Base-by-base conservation (phyloP, 2,329 filamentous ascomycete genomes). In the Phoma sp. region DNA sequence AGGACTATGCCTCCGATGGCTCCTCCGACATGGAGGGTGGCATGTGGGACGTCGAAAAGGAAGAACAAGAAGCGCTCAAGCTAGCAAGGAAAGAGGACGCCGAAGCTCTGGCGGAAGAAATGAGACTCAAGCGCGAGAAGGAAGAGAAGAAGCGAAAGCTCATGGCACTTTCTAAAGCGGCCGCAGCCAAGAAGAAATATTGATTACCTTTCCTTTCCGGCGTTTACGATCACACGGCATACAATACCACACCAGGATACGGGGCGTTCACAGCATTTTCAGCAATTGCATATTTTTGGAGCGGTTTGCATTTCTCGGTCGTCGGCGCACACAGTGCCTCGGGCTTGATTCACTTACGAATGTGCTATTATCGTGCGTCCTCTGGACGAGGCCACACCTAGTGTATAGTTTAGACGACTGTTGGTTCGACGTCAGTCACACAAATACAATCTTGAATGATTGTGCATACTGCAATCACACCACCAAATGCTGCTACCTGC, bases 11-110 rank as follows among this genome's bases (percentile, higher is more conserved):
- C 2, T 87, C 85, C 0, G 88, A 89, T 49, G 85, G 71, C 5
- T 89, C 87, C 4, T 90, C 88, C 5, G 89, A 91, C 64, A 92
- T 92, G 88, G 89, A 92, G 71, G 90, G 88, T 2, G 89, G 88
- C 30, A 71, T 88, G 33, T 87, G 87, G 56, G 89, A 92, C 62
- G 84, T 93, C 47, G 88, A 91, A 57, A 78, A 82, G 32, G 90
- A 93, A 71, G 90, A 93, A 70, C 77, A 80, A 41, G 69, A 77
- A 44, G 88, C 89, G 2, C 82, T 87, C 55, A 74, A 78, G 27
- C 79, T 82, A 49, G 90, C 89, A 23, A 83, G 83, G 39, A 81
- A 82, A 41, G 90, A 93, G 69, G 90, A 93, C 64, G 78, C 83
- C 14, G 78, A 84, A 61, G 86, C 89, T 55, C 77, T 89, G 62